Evolutionary conservation across 2,329 filamentous ascomycete genomes (phyloP).

Genomic region (Mycosphaerella arachidis): DNA sequence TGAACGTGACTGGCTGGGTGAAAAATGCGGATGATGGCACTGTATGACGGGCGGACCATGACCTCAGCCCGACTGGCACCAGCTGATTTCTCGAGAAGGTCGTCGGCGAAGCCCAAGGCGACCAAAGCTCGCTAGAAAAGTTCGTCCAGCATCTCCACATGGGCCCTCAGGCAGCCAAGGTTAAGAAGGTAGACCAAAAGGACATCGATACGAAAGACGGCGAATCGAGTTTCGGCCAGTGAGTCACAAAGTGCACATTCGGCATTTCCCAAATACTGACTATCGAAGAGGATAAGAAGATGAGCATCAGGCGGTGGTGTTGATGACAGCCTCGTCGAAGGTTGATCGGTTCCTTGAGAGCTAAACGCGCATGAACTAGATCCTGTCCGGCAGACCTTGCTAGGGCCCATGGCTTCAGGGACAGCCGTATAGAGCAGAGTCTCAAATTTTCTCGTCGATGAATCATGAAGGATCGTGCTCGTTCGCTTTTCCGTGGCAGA

Average conservation of each 20-base stretch:
- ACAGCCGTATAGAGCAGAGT: neutral
- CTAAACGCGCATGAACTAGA: neutral
- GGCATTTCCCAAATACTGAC: neutral
- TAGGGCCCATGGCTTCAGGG: neutral
- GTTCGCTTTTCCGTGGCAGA: neutral
- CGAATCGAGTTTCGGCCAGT: constrained; percentile 58
- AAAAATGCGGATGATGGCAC: constrained; percentile 45
- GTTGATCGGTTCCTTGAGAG: neutral
- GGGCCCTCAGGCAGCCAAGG: constrained; percentile 67
- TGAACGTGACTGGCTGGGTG: constrained; percentile 45
- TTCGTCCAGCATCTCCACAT: constrained; percentile 71
- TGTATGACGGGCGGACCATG: constrained; percentile 23
- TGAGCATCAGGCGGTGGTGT: neutral
- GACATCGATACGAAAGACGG: constrained; percentile 61
- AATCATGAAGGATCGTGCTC: neutral
- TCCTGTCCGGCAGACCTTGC: neutral
- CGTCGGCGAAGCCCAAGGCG: constrained; percentile 81
- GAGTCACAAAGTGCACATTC: constrained; percentile 6
- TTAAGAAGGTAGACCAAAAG: constrained; percentile 68
- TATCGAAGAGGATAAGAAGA: constrained; percentile 8
- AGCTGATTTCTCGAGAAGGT: constrained; percentile 54
- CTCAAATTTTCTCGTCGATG: constrained; percentile 5
- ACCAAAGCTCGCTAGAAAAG: constrained; percentile 57
- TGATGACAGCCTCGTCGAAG: neutral
- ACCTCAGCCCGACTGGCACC: neutral